phyloP scores from a whole-genome alignment of 106 monocot genomes.

The Allium cepa region DNA sequence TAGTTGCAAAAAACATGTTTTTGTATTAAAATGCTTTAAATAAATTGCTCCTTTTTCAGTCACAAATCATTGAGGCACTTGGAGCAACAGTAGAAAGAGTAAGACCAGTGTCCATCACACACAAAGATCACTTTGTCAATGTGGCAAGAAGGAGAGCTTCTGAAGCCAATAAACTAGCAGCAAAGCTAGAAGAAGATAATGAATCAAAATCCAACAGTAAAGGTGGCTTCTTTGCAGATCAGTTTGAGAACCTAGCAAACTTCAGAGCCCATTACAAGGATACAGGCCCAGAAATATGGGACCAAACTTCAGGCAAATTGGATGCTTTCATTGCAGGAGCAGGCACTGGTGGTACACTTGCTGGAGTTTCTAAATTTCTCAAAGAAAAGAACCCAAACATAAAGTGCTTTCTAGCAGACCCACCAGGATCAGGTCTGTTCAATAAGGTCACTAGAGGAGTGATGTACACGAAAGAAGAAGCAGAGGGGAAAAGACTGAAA shows the following conservation, averaged over 20 bases:
- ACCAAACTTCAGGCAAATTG: slow-evolving; percentile 67
- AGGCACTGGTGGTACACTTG: slow-evolving; percentile 93
- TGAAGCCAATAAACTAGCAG: slow-evolving; percentile 49
- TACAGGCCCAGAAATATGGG: slow-evolving; percentile 98
- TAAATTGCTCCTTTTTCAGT: slow-evolving; percentile 20
- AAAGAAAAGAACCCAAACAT: slow-evolving; percentile 82
- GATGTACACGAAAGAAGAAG: slow-evolving; percentile 96
- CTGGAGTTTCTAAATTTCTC: slow-evolving; percentile 86
- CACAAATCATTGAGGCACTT: slow-evolving; percentile 96
- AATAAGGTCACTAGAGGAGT: slow-evolving; percentile 98
- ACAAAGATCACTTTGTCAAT: slow-evolving; percentile 94
- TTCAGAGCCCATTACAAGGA: slow-evolving; percentile 85
- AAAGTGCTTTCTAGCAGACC: slow-evolving; percentile 88
- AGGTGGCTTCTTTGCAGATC: slow-evolving; percentile 95
- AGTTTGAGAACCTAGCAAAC: slow-evolving; percentile 97
- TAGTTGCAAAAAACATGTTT: too few relatives aligned
- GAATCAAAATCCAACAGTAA: slow-evolving; percentile 21
- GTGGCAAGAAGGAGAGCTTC: slow-evolving; percentile 84
- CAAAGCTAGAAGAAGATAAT: slow-evolving; percentile 11
- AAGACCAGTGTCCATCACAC: slow-evolving; percentile 93
- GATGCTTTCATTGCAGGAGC: slow-evolving; percentile 89
- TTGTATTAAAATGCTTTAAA: too few relatives aligned
- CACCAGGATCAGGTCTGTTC: slow-evolving; percentile 93
- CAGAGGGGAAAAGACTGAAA: slow-evolving; percentile 85
- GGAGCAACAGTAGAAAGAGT: slow-evolving; percentile 95